Evolutionary conservation across 257 asterid genomes (phyloP), one percentile per base, ranked within the genome.

Genomic region (Hygrophila difformis): DNA sequence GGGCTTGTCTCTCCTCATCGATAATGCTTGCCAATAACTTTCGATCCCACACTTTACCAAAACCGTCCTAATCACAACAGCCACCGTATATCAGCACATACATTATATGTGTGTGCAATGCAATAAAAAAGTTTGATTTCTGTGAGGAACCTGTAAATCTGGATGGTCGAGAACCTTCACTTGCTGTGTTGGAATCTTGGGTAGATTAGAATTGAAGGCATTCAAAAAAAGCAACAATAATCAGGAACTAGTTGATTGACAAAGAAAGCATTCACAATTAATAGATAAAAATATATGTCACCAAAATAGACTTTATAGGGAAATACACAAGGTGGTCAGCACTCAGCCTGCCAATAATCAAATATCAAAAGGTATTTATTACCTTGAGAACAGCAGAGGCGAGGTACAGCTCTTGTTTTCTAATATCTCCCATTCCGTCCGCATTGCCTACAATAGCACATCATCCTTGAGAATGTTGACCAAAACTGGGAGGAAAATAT

Each of bases 331-430:
- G 7, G 8, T 26, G 31, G 31, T 3, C 4, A 26, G 31, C 8
- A 8, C 8, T 26, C 8, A 26, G 31, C 8, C 7, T 26, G 31
- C 31, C 4, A 26, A 26, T 33, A 12, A 24, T 10, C 51, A 19
- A 3, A 22, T 39, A 47, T n/a, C n/a, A n/a, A n/a, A n/a, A n/a
- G n/a, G n/a, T n/a, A n/a, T n/a, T n/a, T 36, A 18, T 44, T 28
- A 89, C 98, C 94, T 80, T 86, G 47, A 91, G 78, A 56, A 78
- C 58, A 1, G 80, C 74, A 39, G 92, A 74, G 55, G 98, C 96
- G 48, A 62, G 65, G 53, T 72, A 67, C 34, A 91, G 74, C 78
- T 91, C 96, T 73, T 82, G 77, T 68, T 76, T 77, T 67, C 98
- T 77, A 39, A 66, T 52, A 61, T 42, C 61, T 41, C 98, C 98